Evolutionary conservation across 176 grass and related monocot genomes (phyloP).

Genomic region (Aegilops umbellulata): DNA sequence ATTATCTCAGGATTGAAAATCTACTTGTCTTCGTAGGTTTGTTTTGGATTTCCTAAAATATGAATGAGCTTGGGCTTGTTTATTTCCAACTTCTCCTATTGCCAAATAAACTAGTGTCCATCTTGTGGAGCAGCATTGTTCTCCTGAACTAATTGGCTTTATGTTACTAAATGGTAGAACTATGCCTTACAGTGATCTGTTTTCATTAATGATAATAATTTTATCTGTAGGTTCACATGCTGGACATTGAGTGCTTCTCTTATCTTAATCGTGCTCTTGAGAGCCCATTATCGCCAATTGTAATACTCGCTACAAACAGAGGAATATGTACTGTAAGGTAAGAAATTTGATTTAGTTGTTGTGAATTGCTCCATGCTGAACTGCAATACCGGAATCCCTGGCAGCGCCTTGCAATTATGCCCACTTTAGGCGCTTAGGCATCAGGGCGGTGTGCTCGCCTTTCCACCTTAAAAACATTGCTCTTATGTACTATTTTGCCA

Average conservation of each 20-base stretch:
- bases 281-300: conserved; percentile 81
- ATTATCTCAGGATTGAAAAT: neutral
- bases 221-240: conserved; percentile 85
- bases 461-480: too few species aligned
- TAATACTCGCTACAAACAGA: conserved; percentile 91
- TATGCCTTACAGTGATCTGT: neutral
- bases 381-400: neutral
- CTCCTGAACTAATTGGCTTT: neutral
- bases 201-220: neutral
- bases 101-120: neutral
- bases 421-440: too few species aligned
- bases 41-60: neutral
- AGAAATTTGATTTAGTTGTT: neutral
- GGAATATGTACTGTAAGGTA: conserved; percentile 97
- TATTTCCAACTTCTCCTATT: neutral
- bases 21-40: neutral
- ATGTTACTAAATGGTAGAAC: conserved; percentile 6
- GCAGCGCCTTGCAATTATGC: too few species aligned
- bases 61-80: neutral
- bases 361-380: neutral
- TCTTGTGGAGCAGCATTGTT: neutral
- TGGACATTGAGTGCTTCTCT: conserved; percentile 96
- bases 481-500: neutral
- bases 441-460: too few species aligned
- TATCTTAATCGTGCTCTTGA: conserved; percentile 96